Evolutionary conservation across 2,329 filamentous ascomycete species (phyloP).

Genomic region (Cordyceps farinosa): DNA sequence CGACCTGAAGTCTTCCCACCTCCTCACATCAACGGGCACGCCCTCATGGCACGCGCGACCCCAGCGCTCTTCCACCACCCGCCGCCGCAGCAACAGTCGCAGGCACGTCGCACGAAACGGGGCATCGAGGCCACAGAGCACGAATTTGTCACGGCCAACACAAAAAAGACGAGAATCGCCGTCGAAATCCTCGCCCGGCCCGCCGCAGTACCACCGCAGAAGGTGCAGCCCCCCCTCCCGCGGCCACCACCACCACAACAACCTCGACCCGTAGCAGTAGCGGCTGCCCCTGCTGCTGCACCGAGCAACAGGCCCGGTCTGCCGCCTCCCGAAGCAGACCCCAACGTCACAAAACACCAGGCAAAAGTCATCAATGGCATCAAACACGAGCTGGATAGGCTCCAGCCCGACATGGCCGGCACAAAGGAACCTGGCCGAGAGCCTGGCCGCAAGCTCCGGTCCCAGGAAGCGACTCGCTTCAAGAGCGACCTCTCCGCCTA

Average conservation of each 20-base stretch:
- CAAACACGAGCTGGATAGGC: constrained; percentile 55
- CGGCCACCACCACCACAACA: constrained; percentile 24
- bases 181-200: constrained; percentile 47
- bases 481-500: constrained; percentile 91
- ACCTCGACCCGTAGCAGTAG: constrained; percentile 19
- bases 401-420: constrained; percentile 48
- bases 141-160: constrained; percentile 42
- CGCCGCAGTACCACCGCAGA: constrained; percentile 27
- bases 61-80: constrained; percentile 32
- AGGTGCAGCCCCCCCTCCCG: constrained; percentile 24
- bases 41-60: constrained; percentile 28
- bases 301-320: constrained; percentile 20
- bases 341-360: constrained; percentile 46
- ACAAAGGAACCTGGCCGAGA: constrained; percentile 60
- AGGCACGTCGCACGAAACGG: constrained; percentile 45
- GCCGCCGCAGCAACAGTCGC: constrained; percentile 15
- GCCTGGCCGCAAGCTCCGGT: constrained; percentile 75
- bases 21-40: constrained; percentile 28
- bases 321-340: constrained; percentile 25
- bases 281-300: constrained; percentile 20
- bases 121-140: constrained; percentile 42
- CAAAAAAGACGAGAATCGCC: constrained; percentile 50
- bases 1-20: constrained; percentile 46
- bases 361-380: constrained; percentile 60
- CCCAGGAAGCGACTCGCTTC: constrained; percentile 77